Conservation (phyloP, 1,284 basidiomycete species). For the Boletus smithii region DNA sequence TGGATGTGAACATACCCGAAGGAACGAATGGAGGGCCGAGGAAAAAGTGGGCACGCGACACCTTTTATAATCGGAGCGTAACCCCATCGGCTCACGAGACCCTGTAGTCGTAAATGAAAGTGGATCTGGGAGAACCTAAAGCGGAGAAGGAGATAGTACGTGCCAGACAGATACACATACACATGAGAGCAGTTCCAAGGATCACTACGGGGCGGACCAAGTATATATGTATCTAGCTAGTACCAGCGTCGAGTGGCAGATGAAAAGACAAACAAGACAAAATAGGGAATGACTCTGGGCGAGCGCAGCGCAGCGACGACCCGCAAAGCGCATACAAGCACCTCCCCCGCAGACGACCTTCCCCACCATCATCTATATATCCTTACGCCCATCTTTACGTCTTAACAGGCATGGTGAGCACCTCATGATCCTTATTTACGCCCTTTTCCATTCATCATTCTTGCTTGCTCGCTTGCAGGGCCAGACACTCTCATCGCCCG, state of each 20-base stretch:
- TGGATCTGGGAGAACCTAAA: slow-evolving; percentile 6
- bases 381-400: slow-evolving; percentile 31
- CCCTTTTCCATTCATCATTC: slow-evolving; percentile 7
- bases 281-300: slow-evolving; percentile 22
- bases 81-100: slow-evolving; percentile 8
- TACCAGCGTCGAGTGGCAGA: slow-evolving; percentile 11
- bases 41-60: slow-evolving; percentile 28
- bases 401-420: slow-evolving; percentile 32
- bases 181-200: too few species aligned
- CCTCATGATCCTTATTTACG: slow-evolving; percentile 1
- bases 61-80: slow-evolving; percentile 23
- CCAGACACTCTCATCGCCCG: slow-evolving; percentile 70
- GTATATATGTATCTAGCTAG: too few species aligned
- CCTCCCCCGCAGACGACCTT: slow-evolving; percentile 1
- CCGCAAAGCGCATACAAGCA: slow-evolving; percentile 22
- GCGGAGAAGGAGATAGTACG: slow-evolving; percentile 18
- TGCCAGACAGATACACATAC: neutral
- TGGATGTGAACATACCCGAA: too few species aligned
- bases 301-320: too few species aligned
- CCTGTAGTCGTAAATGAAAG: slow-evolving; percentile 16
- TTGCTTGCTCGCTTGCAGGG: slow-evolving; percentile 42
- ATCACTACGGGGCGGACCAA: too few species aligned
- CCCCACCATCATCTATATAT: neutral
- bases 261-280: slow-evolving; percentile 35
- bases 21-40: too few species aligned